Conservation (phyloP, 768 basidiomycete genomes). For the Mycena epipterygia region DNA sequence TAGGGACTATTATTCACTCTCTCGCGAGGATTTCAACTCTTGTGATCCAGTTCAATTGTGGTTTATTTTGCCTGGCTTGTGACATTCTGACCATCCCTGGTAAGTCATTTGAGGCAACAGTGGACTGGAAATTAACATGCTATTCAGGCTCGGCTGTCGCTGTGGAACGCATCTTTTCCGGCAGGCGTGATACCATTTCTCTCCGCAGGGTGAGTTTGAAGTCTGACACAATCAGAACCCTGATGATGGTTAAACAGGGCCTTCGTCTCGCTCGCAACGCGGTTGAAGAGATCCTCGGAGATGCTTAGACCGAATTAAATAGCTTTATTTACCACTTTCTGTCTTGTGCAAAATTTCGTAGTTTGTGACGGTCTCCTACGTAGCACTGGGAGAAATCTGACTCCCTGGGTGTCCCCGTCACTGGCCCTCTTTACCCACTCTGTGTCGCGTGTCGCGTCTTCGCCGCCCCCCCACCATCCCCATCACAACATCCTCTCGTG, state of each 20-base stretch:
- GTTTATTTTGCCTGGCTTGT: constrained; percentile 30
- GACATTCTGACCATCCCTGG: constrained; percentile 41
- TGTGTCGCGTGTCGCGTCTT: no score
- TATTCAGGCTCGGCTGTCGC: constrained; percentile 40
- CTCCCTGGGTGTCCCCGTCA: no score
- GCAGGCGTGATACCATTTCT: constrained; percentile 40
- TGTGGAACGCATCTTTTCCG: constrained; percentile 38
- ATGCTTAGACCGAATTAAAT: no score
- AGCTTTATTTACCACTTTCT: no score
- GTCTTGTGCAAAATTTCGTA: no score
- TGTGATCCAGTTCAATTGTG: constrained; percentile 6
- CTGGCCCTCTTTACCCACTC: no score
- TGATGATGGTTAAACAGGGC: background rate
- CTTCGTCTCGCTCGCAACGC: background rate
- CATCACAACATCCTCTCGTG: no score
- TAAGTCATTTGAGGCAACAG: constrained; percentile 5
- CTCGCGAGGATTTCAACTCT: background rate
- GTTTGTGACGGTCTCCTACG: no score
- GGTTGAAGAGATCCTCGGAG: background rate
- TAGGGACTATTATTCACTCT: background rate
- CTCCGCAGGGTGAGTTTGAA: constrained; percentile 37
- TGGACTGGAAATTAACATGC: background rate
- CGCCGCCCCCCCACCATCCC: no score
- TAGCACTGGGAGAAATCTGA: no score
- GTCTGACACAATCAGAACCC: constrained; percentile 36